Conservation (phyloP, 805 yeast genomes). For the Wickerhamomyces bovis region DNA sequence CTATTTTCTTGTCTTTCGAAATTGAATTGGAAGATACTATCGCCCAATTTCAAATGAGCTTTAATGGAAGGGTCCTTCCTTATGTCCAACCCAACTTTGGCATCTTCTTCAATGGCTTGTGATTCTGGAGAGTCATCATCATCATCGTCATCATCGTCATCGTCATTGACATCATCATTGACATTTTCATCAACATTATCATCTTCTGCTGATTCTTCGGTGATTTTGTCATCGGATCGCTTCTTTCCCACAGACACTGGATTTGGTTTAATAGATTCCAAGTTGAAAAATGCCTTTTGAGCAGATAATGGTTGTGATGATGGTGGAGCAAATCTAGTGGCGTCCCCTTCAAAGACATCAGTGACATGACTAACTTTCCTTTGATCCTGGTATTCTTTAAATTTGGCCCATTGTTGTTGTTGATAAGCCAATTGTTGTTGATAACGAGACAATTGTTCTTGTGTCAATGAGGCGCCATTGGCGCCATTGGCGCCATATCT, state of each 20-base stretch:
- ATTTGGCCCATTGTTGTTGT: conserved; percentile 24
- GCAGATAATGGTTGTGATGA: conserved; percentile 47
- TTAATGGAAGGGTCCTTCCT: conserved; percentile 8
- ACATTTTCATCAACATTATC: conserved; percentile 15
- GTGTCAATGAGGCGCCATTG: conserved; percentile 14
- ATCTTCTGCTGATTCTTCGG: conserved; percentile 12
- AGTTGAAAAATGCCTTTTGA: conserved; percentile 35
- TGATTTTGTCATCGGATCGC: conserved; percentile 5
- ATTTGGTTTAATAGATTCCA: conserved; percentile 16
- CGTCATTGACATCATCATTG: conserved; percentile 15
- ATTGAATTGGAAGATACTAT: conserved; percentile 20
- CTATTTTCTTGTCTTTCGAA: conserved; percentile 11
- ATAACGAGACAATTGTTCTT: conserved; percentile 18
- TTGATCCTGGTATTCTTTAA: conserved; percentile 20
- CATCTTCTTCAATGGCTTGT: conserved; percentile 33
- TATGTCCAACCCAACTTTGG: conserved; percentile 18
- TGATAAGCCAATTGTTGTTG: conserved; percentile 23
- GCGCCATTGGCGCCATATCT: conserved; percentile 1
- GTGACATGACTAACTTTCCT: conserved; percentile 30
- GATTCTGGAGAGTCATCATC: conserved; percentile 24
- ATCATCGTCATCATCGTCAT: conserved; percentile 6
- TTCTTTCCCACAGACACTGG: neutral
- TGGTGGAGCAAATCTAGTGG: conserved; percentile 41
- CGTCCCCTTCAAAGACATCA: conserved; percentile 45
- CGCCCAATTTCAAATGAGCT: conserved; percentile 16